Evolutionary conservation across 768 basidiomycete species (phyloP).

Genomic region (Termitomyces sp.): DNA sequence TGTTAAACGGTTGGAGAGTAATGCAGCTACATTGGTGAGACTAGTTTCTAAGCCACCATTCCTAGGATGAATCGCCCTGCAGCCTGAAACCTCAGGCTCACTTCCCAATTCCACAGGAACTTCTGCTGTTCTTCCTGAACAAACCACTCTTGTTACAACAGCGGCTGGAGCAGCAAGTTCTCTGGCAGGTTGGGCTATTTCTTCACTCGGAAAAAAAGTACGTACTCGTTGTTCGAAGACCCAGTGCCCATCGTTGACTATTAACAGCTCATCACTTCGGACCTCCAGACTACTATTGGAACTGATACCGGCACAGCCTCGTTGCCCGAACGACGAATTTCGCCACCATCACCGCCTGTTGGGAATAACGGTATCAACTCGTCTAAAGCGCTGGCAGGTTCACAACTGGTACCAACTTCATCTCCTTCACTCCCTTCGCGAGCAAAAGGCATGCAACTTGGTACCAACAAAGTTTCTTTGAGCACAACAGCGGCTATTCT

Average conservation of each 20-base stretch:
- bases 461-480: conserved; percentile 42
- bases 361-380: conserved; percentile 8
- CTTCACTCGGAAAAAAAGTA: conserved; percentile 81
- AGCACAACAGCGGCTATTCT: conserved; percentile 28
- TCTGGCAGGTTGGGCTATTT: conserved; percentile 94
- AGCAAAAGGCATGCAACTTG: conserved; percentile 65
- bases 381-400: neutral
- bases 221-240: neutral
- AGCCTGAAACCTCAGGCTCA: conserved; percentile 33
- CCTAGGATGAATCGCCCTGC: neutral
- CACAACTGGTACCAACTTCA: conserved; percentile 1
- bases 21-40: conserved; percentile 75
- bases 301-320: conserved; percentile 17
- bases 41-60: neutral
- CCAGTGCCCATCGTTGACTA: conserved; percentile 2
- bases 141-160: conserved; percentile 65
- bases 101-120: conserved; percentile 22
- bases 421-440: conserved; percentile 24
- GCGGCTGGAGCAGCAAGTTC: conserved; percentile 90
- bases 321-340: conserved; percentile 31
- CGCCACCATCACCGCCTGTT: conserved; percentile 35
- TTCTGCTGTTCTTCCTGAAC: conserved; percentile 24
- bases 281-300: conserved; percentile 65
- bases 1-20: conserved; percentile 72
- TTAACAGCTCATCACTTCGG: conserved; percentile 61